Percentiles rank a stretch among this genome's conserved stretches.
Evolutionary conservation across 768 basidiomycete genomes (phyloP).

Genomic region (Coprinopsis cinerea): DNA sequence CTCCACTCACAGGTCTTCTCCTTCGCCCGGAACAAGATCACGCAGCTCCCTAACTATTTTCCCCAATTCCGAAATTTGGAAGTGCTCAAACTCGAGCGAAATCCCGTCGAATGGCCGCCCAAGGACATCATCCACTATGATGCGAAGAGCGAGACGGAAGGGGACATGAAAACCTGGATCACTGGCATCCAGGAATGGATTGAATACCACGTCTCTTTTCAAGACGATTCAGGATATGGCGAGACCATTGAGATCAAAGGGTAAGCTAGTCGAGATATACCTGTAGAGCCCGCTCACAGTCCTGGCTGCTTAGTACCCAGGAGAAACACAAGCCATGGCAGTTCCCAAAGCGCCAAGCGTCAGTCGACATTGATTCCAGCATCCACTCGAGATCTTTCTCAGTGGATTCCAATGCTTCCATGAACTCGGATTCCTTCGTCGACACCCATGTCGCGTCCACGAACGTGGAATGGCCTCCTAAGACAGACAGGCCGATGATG

Average conservation of each 20-base stretch:
- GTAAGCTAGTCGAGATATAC: slow-evolving; percentile 17
- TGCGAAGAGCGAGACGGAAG: slow-evolving; percentile 35
- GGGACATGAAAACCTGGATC: slow-evolving; percentile 69
- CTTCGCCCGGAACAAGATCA: slow-evolving; percentile 79
- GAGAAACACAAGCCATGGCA: slow-evolving; percentile 36
- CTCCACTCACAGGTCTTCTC: slow-evolving; percentile 63
- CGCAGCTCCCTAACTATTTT: slow-evolving; percentile 73
- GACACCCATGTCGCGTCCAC: slow-evolving; percentile 28
- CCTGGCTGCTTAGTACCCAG: slow-evolving; percentile 4
- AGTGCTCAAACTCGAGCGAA: slow-evolving; percentile 82
- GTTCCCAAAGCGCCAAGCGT: slow-evolving; percentile 22
- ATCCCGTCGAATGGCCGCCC: slow-evolving; percentile 94
- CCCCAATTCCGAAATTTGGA: slow-evolving; percentile 64
- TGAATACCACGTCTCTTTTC: slow-evolving; percentile 37
- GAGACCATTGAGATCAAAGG: slow-evolving; percentile 37
- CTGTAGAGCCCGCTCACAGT: neutral
- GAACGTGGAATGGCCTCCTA: neutral
- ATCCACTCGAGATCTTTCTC: slow-evolving; percentile 50
- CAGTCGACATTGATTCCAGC: slow-evolving; percentile 26
- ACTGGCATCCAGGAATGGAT: slow-evolving; percentile 71
- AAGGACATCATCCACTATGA: slow-evolving; percentile 39
- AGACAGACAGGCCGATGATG: slow-evolving; percentile 30
- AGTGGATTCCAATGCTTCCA: slow-evolving; percentile 51
- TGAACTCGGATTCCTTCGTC: slow-evolving; percentile 31
- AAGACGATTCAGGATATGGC: slow-evolving; percentile 43